These are phyloP conservation scores for Zizania latifolia DNA, from an alignment of 176 grass and related monocot genomes.

Conservation along the genomic window DNA sequence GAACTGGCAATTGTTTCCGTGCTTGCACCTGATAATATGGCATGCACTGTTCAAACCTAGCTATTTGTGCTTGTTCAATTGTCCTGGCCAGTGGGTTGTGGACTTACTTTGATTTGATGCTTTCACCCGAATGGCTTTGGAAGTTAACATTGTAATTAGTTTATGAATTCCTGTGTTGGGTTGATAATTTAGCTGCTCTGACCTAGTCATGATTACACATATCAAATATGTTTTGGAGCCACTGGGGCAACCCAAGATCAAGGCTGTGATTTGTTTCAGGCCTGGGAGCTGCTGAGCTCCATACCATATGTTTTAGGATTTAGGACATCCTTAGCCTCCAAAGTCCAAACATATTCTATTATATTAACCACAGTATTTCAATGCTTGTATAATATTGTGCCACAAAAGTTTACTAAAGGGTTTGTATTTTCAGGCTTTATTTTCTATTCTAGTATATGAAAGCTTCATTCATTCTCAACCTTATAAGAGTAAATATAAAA, in stretches of 20 bases:
- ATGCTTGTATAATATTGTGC: background rate
- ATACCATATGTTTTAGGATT: background rate
- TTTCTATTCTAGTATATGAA: background rate
- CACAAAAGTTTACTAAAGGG: background rate
- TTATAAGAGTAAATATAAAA: conserved; percentile 10
- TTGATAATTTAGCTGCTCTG: background rate
- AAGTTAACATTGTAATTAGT: background rate
- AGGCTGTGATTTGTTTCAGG: background rate
- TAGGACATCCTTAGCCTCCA: background rate
- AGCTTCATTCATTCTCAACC: background rate
- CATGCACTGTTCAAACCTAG: background rate
- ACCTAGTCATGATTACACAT: background rate
- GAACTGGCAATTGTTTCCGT: background rate
- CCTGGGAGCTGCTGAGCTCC: background rate
- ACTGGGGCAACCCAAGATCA: background rate
- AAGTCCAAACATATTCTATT: background rate
- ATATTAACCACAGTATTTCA: background rate
- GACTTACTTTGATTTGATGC: background rate
- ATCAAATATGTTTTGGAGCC: background rate
- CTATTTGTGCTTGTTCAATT: background rate
- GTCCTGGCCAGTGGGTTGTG: background rate
- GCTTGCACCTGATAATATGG: background rate
- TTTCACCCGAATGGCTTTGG: background rate
- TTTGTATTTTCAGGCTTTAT: background rate
- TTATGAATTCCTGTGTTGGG: background rate